Evolutionary conservation across 31 red algal species (phyloP).

Genomic region (Porphyra umbilicalis): DNA sequence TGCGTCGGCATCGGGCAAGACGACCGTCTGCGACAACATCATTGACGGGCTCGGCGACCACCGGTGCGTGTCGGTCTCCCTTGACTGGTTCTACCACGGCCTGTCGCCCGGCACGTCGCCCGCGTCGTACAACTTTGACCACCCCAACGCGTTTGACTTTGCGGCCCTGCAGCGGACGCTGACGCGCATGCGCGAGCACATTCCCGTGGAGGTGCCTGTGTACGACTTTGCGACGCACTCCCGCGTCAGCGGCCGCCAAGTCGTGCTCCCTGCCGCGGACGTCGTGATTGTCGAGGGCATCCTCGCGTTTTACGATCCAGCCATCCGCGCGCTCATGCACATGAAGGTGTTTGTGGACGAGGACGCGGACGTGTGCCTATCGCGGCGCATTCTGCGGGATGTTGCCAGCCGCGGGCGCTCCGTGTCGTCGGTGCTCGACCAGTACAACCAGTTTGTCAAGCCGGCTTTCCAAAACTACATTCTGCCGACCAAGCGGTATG

Average conservation of each 20-base stretch:
- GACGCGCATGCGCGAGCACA: slow-evolving; percentile 17
- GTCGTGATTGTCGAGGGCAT: slow-evolving; percentile 98
- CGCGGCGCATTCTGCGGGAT: slow-evolving; percentile 69
- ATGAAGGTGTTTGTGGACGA: slow-evolving; percentile 99
- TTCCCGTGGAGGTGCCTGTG: slow-evolving; percentile 49
- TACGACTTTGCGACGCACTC: slow-evolving; percentile 81
- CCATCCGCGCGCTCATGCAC: slow-evolving; percentile 77
- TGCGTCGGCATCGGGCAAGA: slow-evolving; percentile 84
- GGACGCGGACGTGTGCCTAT: slow-evolving; percentile 90
- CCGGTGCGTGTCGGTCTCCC: slow-evolving; percentile 70
- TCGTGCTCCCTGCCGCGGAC: slow-evolving; percentile 51
- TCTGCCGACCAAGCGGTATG: slow-evolving; percentile 79
- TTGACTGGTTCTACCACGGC: slow-evolving; percentile 97
- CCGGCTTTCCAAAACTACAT: slow-evolving; percentile 82
- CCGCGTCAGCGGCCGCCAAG: slow-evolving; percentile 23
- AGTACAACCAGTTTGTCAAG: slow-evolving; percentile 92
- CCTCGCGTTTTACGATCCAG: slow-evolving; percentile 81
- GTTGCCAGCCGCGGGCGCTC: slow-evolving; percentile 37
- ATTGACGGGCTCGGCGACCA: slow-evolving; percentile 74
- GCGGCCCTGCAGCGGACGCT: slow-evolving; percentile 47
- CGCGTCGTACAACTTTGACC: slow-evolving; percentile 88
- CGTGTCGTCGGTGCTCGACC: slow-evolving; percentile 65
- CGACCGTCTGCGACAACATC: slow-evolving; percentile 87
- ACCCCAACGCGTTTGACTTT: slow-evolving; percentile 96
- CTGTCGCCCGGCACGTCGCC: slow-evolving; percentile 28